These are phyloP conservation scores for Quercus lobata DNA, from an alignment of 331 rosid species.

Conservation along the genomic window DNA sequence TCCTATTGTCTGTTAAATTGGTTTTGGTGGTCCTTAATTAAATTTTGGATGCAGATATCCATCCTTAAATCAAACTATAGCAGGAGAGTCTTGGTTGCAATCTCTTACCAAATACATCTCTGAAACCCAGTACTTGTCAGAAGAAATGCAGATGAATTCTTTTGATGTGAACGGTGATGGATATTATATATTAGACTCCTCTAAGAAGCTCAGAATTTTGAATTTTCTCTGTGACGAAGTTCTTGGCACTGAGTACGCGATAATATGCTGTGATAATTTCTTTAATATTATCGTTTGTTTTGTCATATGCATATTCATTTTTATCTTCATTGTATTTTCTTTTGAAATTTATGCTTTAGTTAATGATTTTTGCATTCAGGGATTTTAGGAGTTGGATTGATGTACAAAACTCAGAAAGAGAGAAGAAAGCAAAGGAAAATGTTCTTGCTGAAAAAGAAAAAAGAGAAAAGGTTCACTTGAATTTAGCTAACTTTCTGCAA, in stretches of 20 bases:
- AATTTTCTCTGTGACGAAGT: conserved; percentile 83
- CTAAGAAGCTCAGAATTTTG: conserved; percentile 50
- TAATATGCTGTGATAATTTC: neutral
- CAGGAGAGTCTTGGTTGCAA: conserved; percentile 53
- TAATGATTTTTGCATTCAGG: conserved; percentile 32
- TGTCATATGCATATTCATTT: neutral
- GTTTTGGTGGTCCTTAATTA: neutral
- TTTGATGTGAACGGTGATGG: conserved; percentile 28
- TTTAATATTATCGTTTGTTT: neutral
- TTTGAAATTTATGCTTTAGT: neutral
- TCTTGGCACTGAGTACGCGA: conserved; percentile 55
- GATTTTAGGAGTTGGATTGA: conserved; percentile 58
- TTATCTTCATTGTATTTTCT: conserved; percentile 9
- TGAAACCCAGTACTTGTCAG: conserved; percentile 30
- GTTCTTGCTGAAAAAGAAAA: conserved; percentile 51
- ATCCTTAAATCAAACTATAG: conserved; percentile 23
- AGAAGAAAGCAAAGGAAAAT: conserved; percentile 48
- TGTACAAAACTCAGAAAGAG: conserved; percentile 33
- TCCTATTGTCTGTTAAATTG: neutral
- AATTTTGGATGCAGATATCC: conserved; percentile 33
- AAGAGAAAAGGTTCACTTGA: conserved; percentile 50
- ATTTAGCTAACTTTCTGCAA: neutral
- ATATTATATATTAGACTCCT: conserved; percentile 46
- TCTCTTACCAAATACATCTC: conserved; percentile 42
- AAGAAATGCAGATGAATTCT: conserved; percentile 42